These are phyloP conservation scores for Canariomyces notabilis DNA, from an alignment of 2,329 filamentous ascomycete genomes.

Conservation along the genomic window DNA sequence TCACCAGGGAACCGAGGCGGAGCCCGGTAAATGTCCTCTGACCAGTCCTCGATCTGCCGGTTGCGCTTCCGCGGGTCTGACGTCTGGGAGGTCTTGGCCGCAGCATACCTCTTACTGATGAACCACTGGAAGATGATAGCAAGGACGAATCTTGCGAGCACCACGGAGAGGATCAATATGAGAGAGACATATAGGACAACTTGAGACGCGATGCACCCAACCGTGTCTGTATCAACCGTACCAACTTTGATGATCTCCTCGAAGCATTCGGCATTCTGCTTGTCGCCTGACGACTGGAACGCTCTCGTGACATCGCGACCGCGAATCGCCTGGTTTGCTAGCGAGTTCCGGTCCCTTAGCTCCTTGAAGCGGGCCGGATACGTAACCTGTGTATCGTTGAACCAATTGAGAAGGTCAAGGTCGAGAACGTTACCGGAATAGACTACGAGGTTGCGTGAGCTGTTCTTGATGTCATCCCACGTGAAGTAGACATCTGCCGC, in stretches of 20 bases:
- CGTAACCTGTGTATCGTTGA: slow-evolving; percentile 73
- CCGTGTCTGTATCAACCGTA: slow-evolving; percentile 88
- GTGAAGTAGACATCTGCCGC: slow-evolving; percentile 91
- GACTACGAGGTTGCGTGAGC: slow-evolving; percentile 81
- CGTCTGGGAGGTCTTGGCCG: slow-evolving; percentile 76
- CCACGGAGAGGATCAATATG: slow-evolving; percentile 85
- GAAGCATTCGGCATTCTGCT: slow-evolving; percentile 78
- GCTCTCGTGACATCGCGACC: slow-evolving; percentile 86
- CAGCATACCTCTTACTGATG: slow-evolving; percentile 77
- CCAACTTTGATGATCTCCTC: slow-evolving; percentile 94
- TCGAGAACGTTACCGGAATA: slow-evolving; percentile 94
- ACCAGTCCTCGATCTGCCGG: slow-evolving; percentile 96
- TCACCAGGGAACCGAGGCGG: slow-evolving; percentile 76
- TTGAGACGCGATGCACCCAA: slow-evolving; percentile 95
- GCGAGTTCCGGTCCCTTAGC: slow-evolving; percentile 62
- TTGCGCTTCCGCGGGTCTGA: slow-evolving; percentile 78
- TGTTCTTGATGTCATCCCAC: slow-evolving; percentile 91
- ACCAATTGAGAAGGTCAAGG: slow-evolving; percentile 82
- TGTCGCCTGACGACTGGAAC: slow-evolving; percentile 74
- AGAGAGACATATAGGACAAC: slow-evolving; percentile 94
- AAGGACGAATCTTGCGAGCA: slow-evolving; percentile 78
- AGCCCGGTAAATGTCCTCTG: slow-evolving; percentile 92
- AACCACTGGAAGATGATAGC: slow-evolving; percentile 97
- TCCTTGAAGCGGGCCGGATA: slow-evolving; percentile 75
- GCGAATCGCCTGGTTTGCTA: slow-evolving; percentile 58